Evolutionary conservation across 2,329 filamentous ascomycete species (phyloP).

Genomic region (Ophiosphaerella korrae): DNA sequence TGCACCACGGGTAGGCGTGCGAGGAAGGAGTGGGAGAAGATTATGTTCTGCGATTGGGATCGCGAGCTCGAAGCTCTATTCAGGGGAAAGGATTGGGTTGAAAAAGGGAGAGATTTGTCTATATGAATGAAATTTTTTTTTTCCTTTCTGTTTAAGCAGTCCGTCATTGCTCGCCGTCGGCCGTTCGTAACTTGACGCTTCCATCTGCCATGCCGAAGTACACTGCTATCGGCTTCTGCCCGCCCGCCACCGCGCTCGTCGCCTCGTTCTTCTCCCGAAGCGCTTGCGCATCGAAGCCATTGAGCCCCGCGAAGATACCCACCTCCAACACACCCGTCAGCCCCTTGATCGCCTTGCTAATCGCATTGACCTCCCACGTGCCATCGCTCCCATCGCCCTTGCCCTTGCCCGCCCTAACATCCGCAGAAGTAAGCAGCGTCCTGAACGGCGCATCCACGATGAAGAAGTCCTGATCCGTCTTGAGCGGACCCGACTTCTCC

Average conservation of each 20-base stretch:
- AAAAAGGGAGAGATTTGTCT: too few species aligned
- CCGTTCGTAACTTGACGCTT: conserved; percentile 47
- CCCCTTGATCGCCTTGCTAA: conserved; percentile 76
- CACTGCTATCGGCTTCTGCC: conserved; percentile 88
- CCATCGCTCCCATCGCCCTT: conserved; percentile 65
- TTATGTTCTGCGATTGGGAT: conserved; percentile 19
- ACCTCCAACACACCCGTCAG: conserved; percentile 90
- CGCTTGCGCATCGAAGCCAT: conserved; percentile 70
- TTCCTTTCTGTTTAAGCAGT: background rate
- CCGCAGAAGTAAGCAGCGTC: conserved; percentile 67
- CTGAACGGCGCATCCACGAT: conserved; percentile 92
- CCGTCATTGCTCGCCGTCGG: conserved; percentile 27
- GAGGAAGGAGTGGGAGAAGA: background rate
- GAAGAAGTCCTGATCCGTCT: conserved; percentile 85
- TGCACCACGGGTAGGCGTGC: conserved; percentile 7
- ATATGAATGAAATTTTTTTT: background rate
- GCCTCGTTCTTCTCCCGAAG: conserved; percentile 41
- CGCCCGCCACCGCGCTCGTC: conserved; percentile 54
- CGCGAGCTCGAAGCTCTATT: conserved; percentile 22
- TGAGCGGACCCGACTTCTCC: conserved; percentile 80
- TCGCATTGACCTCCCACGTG: conserved; percentile 76
- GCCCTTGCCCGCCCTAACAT: conserved; percentile 52
- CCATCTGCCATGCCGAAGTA: conserved; percentile 88
- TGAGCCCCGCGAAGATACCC: conserved; percentile 83
- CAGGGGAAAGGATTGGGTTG: too few species aligned